Conservation (phyloP, 176 grass and related monocot species). For the Carex littledalei region DNA sequence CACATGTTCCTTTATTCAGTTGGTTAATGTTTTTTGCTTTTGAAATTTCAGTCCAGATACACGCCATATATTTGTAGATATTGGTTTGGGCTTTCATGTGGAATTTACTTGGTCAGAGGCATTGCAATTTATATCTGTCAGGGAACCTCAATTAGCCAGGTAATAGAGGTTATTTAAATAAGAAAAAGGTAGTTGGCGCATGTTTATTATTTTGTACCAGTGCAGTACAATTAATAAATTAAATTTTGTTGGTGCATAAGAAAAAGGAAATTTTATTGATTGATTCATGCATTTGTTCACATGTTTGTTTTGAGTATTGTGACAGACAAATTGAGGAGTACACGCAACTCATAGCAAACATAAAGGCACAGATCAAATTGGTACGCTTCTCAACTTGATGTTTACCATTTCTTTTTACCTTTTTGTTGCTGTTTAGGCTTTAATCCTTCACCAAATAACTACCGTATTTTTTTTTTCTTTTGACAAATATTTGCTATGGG, state of each 20-base stretch:
- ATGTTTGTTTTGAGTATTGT: conserved; percentile 14
- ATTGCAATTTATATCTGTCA: conserved; percentile 79
- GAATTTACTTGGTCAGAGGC: conserved; percentile 93
- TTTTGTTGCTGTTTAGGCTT: not conserved
- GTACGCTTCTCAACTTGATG: conserved; percentile 26
- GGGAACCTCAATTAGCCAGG: conserved; percentile 64
- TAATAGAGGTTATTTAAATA: conserved; percentile 19
- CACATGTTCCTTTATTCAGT: not conserved
- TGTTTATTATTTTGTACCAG: not conserved
- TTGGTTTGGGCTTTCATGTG: conserved; percentile 93
- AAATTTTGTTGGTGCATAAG: not conserved
- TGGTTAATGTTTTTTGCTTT: not conserved
- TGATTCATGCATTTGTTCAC: not conserved
- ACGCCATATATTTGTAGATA: conserved; percentile 76
- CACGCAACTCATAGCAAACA: conserved; percentile 68
- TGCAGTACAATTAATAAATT: not conserved
- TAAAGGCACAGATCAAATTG: conserved; percentile 90
- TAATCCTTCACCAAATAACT: not conserved
- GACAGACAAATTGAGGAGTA: conserved; percentile 92
- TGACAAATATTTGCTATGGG: not conserved
- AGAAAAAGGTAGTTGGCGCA: not conserved
- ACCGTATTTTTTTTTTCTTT: not conserved
- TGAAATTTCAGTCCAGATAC: conserved; percentile 50
- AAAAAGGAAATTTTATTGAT: not conserved
- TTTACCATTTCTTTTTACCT: not conserved